A percentile compares a stretch with the other conserved stretches of the same genome.
phyloP scores from a whole-genome alignment of 306 rosid genomes.

The Fragaria iinumae region DNA sequence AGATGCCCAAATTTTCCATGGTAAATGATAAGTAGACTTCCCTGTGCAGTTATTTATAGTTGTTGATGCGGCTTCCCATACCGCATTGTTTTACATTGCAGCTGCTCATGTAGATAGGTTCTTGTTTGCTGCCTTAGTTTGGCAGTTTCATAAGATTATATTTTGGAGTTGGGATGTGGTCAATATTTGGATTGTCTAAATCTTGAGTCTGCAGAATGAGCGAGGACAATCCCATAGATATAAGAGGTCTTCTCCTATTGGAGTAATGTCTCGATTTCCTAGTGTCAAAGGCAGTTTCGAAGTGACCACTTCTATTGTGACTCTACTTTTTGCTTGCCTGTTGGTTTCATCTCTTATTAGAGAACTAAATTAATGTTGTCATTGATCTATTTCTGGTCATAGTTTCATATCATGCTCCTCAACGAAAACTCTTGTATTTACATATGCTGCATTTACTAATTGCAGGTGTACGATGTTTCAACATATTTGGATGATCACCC shows the following conservation, averaged over 20 bases:
- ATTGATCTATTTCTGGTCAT: neutral
- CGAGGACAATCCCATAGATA: neutral
- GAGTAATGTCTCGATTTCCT: neutral
- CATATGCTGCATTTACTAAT: neutral
- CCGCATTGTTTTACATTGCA: neutral
- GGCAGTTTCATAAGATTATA: neutral
- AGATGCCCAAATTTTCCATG: neutral
- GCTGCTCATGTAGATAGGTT: neutral
- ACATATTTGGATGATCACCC: constrained; percentile 90
- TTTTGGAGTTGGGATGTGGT: neutral
- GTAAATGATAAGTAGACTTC: too few species aligned
- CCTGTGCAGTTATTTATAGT: neutral
- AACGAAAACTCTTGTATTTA: neutral
- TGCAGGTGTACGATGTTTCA: constrained; percentile 76
- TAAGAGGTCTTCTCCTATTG: too few species aligned
- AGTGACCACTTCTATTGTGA: neutral
- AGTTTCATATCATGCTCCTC: neutral
- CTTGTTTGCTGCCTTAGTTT: neutral
- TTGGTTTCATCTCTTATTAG: neutral
- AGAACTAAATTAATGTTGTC: neutral
- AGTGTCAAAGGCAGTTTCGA: neutral
- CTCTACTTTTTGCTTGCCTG: neutral
- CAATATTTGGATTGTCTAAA: neutral
- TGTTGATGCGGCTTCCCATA: neutral
- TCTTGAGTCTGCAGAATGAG: neutral